Conservation (phyloP, 2,329 filamentous ascomycete genomes). For the Fusarium guadeloupense region DNA sequence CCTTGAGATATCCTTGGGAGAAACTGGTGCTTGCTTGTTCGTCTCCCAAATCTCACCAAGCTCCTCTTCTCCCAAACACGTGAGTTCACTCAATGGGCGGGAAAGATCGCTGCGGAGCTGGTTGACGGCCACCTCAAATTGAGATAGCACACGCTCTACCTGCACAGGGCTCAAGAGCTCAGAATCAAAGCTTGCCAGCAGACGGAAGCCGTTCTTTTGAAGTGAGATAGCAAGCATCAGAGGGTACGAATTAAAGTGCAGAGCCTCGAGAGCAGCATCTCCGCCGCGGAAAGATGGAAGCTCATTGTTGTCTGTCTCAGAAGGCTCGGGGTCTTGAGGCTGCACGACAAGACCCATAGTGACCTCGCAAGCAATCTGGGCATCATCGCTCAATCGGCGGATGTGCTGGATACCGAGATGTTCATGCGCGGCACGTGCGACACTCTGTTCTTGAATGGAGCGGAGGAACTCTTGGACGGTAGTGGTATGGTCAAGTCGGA, state of each 20-base stretch:
- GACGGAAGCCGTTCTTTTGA: slow-evolving; percentile 60
- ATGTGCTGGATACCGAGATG: slow-evolving; percentile 48
- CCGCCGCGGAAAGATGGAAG: slow-evolving; percentile 58
- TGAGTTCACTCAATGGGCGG: slow-evolving; percentile 48
- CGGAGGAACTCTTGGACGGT: slow-evolving; percentile 39
- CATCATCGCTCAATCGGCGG: slow-evolving; percentile 56
- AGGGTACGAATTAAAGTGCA: slow-evolving; percentile 66
- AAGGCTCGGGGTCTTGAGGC: slow-evolving; percentile 49
- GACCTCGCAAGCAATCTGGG: slow-evolving; percentile 64
- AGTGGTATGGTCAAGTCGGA: slow-evolving; percentile 37
- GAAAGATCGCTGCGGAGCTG: slow-evolving; percentile 54
- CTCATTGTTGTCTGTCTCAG: slow-evolving; percentile 31
- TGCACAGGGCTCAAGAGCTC: slow-evolving; percentile 60
- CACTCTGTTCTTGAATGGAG: slow-evolving; percentile 42
- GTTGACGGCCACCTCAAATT: slow-evolving; percentile 60
- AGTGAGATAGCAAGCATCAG: slow-evolving; percentile 71
- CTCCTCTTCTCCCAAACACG: slow-evolving; percentile 50
- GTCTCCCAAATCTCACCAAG: slow-evolving; percentile 47
- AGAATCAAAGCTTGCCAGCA: slow-evolving; percentile 71
- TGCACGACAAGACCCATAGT: slow-evolving; percentile 62
- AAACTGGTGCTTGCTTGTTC: slow-evolving; percentile 36
- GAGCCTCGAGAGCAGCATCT: slow-evolving; percentile 65
- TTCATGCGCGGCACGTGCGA: slow-evolving; percentile 42
- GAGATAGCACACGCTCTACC: slow-evolving; percentile 62
- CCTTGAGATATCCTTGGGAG: slow-evolving; percentile 20